Base-by-base conservation (phyloP, 306 rosid species). In the Casuarina cunninghamiana region DNA sequence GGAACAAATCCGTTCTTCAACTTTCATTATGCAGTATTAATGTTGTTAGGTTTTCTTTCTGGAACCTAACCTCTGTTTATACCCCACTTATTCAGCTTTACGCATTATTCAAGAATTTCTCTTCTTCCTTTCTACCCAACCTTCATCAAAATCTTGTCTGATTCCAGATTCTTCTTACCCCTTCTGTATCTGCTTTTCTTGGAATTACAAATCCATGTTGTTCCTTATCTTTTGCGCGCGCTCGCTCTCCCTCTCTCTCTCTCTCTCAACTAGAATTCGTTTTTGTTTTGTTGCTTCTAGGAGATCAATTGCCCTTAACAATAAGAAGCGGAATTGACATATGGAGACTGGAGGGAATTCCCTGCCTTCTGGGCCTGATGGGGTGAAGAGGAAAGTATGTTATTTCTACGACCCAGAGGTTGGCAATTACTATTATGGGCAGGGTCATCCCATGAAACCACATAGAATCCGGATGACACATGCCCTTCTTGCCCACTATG, bases 371-470 rank as follows among this genome's bases (percentile, higher is more conserved):
- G 91, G 89, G 5, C 88, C 95, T 62, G 97, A 92, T 71, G 97
- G 87, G 35, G 89, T 92, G 78, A 92, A 92, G 91, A 86, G 97
- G 68, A 92, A 88, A 67, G 97, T 90, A 79, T 79, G 87, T 71
- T 90, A 92, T 84, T 90, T 92, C 88, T 92, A 90, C 83, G 97
- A 92, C 85, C 97, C 95, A 5, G 95, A 90, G 74, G 97, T 92
- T 9, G 96, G 97, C 62, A 92, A 92, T 83, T 90, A 92, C 87
- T 92, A 92, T 80, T 92, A 92, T 73, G 97, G 97, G 32, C 97
- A 92, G 76, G 97, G 97, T 68, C 97, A 92, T 75, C 95, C 97
- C n/a, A 92, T 92, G 97, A 92, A 92, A 87, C 97, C 97, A 2
- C 97, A 92, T 84, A 90, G 97, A 26, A 92, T 92, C 32, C 63